Conservation (phyloP, 2,329 filamentous ascomycete species). For the Juglanconis oblonga region DNA sequence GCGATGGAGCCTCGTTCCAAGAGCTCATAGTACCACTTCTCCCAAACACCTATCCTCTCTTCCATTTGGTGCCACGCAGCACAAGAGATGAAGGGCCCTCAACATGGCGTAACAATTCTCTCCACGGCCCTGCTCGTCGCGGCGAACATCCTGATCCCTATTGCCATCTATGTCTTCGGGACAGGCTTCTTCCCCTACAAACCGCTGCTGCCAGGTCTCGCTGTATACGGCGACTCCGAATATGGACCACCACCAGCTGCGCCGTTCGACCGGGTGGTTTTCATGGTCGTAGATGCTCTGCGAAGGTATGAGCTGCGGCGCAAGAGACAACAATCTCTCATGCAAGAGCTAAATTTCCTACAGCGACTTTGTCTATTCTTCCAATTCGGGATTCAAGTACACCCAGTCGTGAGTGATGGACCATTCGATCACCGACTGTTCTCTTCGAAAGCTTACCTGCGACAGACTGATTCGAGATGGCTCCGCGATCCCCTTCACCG, state of each 20-base stretch:
- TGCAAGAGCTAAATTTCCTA: conserved; percentile 14
- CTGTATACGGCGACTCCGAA: conserved; percentile 58
- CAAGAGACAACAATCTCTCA: neutral
- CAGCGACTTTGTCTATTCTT: conserved; percentile 89
- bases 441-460: neutral
- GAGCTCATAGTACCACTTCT: conserved; percentile 4
- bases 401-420: conserved; percentile 73
- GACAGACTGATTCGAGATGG: conserved; percentile 77
- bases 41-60: neutral
- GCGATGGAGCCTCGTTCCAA: conserved; percentile 15
- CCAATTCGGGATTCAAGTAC: conserved; percentile 77
- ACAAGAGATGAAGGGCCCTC: conserved; percentile 26
- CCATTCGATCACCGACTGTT: neutral
- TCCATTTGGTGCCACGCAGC: neutral
- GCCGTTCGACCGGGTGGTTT: conserved; percentile 84
- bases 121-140: conserved; percentile 50
- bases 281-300: conserved; percentile 97
- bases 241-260: conserved; percentile 58
- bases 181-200: conserved; percentile 98
- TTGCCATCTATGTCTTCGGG: conserved; percentile 75
- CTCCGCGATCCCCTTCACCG: conserved; percentile 86
- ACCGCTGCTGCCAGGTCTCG: conserved; percentile 82
- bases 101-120: conserved; percentile 25
- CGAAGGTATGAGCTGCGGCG: conserved; percentile 59
- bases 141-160: conserved; percentile 75